Base-by-base conservation (phyloP, 805 yeast genomes). In the Pichia cephalocereana region DNA sequence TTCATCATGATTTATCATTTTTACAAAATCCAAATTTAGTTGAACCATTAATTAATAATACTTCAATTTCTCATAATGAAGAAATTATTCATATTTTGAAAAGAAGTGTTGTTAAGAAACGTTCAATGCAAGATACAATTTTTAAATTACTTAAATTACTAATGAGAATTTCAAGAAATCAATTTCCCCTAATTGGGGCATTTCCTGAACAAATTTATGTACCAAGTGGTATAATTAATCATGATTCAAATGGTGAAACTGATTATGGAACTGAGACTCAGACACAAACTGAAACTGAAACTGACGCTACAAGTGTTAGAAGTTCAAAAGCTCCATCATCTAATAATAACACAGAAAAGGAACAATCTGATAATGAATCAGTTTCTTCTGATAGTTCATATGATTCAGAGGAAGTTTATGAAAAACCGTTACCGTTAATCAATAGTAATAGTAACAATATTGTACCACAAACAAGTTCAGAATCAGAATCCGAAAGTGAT, bases 111-210 rank as follows among this genome's bases (percentile, higher is more conserved):
- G 8, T 38, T 6, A 26, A 41, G 8, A 45, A 39, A 14, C 41
- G 45, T 32, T 34, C 46, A 18, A 45, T 38, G 34, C 43, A 44
- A 28, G 40, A 40, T 32, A 38, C 31, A 2, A 45, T 45, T 17
- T 18, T 48, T 2, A 48, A 48, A 27, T 48, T 48, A 28, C 27
- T 48, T 6, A 45, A 32, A 23, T 37, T 48, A 19, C 18, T 48
- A 19, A 48, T 48, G 40, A 44, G 51, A 41, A 48, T 46, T 5
- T 48, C 51, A 15, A 42, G 48, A 41, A 41, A 38, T 40, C 51
- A 48, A 42, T 39, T 41, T 38, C 51, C 51, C 7, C 27, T 45
- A 14, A 18, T 19, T 8, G 51, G 51, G 30, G 46, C 41, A 4
- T 48, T 41, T 37, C 51, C 51, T 9, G 51, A 48, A 40, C 51